phyloP scores from a whole-genome alignment of 768 basidiomycete species.

The Tricholoma matsutake region DNA sequence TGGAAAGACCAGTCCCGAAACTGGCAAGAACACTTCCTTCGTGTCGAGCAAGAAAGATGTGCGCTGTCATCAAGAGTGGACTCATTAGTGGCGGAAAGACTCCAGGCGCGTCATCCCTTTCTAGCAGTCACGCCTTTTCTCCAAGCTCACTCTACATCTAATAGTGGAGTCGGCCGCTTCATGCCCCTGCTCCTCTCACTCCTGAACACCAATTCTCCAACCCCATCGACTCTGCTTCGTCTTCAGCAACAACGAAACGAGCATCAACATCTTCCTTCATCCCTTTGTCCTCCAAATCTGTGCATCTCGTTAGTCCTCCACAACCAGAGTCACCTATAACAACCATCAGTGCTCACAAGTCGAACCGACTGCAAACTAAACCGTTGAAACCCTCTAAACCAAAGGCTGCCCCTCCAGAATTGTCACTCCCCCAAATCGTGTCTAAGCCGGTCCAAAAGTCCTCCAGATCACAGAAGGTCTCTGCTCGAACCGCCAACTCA shows the following conservation, averaged over 20 bases:
- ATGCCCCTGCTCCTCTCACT: slow-evolving; percentile 27
- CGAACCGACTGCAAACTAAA: slow-evolving; percentile 8
- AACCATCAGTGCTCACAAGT: slow-evolving; percentile 12
- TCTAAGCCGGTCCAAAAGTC: background rate
- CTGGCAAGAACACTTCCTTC: slow-evolving; percentile 79
- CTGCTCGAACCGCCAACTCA: slow-evolving; percentile 9
- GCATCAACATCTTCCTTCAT: slow-evolving; percentile 25
- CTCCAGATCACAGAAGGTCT: slow-evolving; percentile 10
- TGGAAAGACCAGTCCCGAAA: slow-evolving; percentile 76
- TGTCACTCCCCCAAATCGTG: background rate
- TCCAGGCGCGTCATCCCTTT: slow-evolving; percentile 38
- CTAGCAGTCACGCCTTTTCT: background rate
- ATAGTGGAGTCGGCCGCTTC: slow-evolving; percentile 12
- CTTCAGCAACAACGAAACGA: slow-evolving; percentile 29
- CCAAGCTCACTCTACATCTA: slow-evolving; percentile 5
- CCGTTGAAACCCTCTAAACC: slow-evolving; percentile 5
- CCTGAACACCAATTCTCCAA: slow-evolving; percentile 29
- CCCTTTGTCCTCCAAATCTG: slow-evolving; percentile 28
- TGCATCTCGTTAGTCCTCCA: slow-evolving; percentile 22
- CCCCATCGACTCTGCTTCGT: slow-evolving; percentile 25
- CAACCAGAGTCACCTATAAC: slow-evolving; percentile 23
- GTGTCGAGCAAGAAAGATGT: slow-evolving; percentile 68
- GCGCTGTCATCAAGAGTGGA: slow-evolving; percentile 55
- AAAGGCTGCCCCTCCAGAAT: slow-evolving; percentile 4
- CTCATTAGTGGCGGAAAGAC: slow-evolving; percentile 51